Conservation (phyloP, 2,329 filamentous ascomycete genomes). For the Ambrosiella xylebori region DNA sequence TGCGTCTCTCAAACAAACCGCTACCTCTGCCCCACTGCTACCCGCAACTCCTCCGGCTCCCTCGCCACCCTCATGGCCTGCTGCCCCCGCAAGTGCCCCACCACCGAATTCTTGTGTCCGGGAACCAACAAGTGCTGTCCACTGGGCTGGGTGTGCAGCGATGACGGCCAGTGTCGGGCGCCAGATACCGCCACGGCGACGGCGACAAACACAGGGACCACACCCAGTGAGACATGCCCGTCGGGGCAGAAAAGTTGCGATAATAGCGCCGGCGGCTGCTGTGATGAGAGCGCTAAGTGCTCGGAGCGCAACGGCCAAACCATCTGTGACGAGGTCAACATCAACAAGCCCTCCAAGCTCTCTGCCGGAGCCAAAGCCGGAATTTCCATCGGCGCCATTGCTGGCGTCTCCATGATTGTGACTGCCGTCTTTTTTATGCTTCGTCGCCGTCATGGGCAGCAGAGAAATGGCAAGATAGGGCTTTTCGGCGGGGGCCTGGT, state of each 20-base stretch:
- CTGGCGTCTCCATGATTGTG: conserved; percentile 26
- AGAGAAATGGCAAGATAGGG: not conserved
- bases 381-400: conserved; percentile 35
- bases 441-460: not conserved
- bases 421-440: conserved; percentile 20
- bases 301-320: conserved; percentile 21
- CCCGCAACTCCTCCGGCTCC: not conserved
- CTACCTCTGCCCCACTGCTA: conserved; percentile 15
- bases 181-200: conserved; percentile 17
- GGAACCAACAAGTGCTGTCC: conserved; percentile 27
- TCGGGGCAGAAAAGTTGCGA: conserved; percentile 28
- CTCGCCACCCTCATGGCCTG: conserved; percentile 17
- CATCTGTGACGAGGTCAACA: conserved; percentile 22
- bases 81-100: conserved; percentile 25
- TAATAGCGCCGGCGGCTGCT: conserved; percentile 31
- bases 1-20: conserved; percentile 18
- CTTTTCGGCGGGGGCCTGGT: not conserved
- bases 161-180: conserved; percentile 21
- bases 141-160: conserved; percentile 27
- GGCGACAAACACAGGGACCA: conserved; percentile 19
- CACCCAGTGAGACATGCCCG: conserved; percentile 20
- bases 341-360: conserved; percentile 18
- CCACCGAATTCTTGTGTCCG: conserved; percentile 27
- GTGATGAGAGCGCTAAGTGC: conserved; percentile 27
- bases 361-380: conserved; percentile 36